Conservation (phyloP, 352 stramenopile genomes). For the Phytophthora sp. region DNA sequence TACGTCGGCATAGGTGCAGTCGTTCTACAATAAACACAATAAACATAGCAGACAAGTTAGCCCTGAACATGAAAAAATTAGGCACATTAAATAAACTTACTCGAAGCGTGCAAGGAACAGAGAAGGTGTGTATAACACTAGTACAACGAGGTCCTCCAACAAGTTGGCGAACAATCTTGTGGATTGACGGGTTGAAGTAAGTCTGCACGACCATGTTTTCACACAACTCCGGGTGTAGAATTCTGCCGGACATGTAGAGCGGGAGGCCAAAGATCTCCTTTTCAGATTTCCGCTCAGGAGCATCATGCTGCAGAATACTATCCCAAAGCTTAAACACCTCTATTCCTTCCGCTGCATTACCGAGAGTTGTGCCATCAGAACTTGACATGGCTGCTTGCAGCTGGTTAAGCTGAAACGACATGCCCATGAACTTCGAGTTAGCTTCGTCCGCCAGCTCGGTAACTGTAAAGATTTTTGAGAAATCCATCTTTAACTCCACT, state of each 20-base stretch:
- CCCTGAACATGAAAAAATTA: neutral
- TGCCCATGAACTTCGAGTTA: constrained; percentile 90
- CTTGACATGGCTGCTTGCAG: constrained; percentile 14
- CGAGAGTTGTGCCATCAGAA: neutral
- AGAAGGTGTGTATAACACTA: constrained; percentile 71
- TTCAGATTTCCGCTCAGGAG: constrained; percentile 63
- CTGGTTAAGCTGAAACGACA: constrained; percentile 65
- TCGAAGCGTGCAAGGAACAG: constrained; percentile 45
- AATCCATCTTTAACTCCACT: constrained; percentile 89
- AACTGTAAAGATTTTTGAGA: constrained; percentile 84
- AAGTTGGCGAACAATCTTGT: constrained; percentile 85
- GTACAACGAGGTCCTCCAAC: constrained; percentile 80
- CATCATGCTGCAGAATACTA: constrained; percentile 66
- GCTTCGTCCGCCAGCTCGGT: constrained; percentile 83
- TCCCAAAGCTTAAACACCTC: constrained; percentile 70
- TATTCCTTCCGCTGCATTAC: constrained; percentile 20
- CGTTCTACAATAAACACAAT: constrained; percentile 25
- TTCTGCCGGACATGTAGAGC: constrained; percentile 84
- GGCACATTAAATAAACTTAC: constrained; percentile 31
- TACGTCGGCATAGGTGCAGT: constrained; percentile 62
- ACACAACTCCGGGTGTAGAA: constrained; percentile 83
- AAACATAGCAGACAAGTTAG: neutral
- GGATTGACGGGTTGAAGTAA: constrained; percentile 86
- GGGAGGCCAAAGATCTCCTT: constrained; percentile 83
- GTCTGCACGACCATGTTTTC: constrained; percentile 88